These are phyloP conservation scores for Trichosporon sp. DNA, from an alignment of 1,284 basidiomycete species.

Conservation along the genomic window DNA sequence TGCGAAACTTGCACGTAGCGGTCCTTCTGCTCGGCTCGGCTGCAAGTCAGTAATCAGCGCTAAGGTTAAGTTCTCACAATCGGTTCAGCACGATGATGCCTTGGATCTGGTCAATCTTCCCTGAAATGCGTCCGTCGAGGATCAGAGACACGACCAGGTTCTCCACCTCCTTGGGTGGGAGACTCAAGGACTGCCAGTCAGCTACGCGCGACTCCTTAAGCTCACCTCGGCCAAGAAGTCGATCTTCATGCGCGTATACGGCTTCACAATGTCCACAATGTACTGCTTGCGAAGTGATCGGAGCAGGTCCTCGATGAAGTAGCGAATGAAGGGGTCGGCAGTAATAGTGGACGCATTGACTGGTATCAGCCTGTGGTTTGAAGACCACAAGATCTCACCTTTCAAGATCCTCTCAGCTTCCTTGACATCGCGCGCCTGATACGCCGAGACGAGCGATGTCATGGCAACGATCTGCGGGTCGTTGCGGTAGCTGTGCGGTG, in stretches of 20 bases:
- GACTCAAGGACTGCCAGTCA: constrained; percentile 75
- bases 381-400: constrained; percentile 56
- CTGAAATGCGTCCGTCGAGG: constrained; percentile 89
- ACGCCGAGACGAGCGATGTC: constrained; percentile 94
- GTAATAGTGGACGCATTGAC: constrained; percentile 92
- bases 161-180: constrained; percentile 81
- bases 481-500: constrained; percentile 74
- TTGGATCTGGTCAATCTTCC: constrained; percentile 90
- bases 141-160: constrained; percentile 90
- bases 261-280: constrained; percentile 94
- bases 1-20: constrained; percentile 74
- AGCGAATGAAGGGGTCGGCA: constrained; percentile 86
- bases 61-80: constrained; percentile 57
- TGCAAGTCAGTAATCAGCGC: constrained; percentile 37
- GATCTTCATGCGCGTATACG: constrained; percentile 88
- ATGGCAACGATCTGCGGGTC: constrained; percentile 96
- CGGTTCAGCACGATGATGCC: constrained; percentile 84
- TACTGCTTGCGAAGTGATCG: constrained; percentile 91
- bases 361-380: constrained; percentile 37
- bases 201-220: neutral
- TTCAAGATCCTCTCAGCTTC: constrained; percentile 89
- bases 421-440: constrained; percentile 92
- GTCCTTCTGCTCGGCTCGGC: constrained; percentile 74
- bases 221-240: constrained; percentile 80
- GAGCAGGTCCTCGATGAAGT: constrained; percentile 91